A percentile compares a stretch with the other conserved stretches of the same genome.
Evolutionary conservation across 1,139 yeast genomes (phyloP).

Genomic region (Scheffersomyces segobiensis): DNA sequence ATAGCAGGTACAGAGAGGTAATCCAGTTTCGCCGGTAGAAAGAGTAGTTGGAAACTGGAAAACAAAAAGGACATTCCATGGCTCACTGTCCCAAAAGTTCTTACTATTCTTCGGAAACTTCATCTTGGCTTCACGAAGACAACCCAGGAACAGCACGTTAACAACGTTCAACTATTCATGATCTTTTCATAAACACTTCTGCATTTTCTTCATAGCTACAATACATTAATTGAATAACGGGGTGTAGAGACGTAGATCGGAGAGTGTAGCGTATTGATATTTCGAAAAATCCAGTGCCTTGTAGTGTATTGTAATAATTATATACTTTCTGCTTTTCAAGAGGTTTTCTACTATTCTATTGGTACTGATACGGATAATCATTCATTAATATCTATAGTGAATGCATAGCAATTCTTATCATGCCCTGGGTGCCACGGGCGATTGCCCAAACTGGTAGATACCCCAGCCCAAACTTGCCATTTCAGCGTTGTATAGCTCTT

Average conservation of each 20-base stretch:
- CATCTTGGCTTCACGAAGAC: not conserved
- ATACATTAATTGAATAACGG: not conserved
- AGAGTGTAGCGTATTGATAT: not conserved
- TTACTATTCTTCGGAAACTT: not conserved
- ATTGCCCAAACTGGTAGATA: slow-evolving; percentile 47
- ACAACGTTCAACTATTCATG: not conserved
- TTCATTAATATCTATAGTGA: too few relatives aligned
- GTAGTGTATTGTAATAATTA: not conserved
- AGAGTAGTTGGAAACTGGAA: not conserved
- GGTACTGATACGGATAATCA: not conserved
- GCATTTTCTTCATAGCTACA: not conserved
- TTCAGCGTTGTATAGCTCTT: slow-evolving; percentile 48
- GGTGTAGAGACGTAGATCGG: not conserved
- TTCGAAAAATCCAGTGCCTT: not conserved
- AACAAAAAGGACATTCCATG: not conserved
- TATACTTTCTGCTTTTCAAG: not conserved
- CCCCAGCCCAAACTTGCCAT: slow-evolving; percentile 66
- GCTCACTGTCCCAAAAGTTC: not conserved
- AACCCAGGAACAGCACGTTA: not conserved
- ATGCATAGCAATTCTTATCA: not conserved
- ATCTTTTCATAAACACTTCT: not conserved
- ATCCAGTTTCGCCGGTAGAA: not conserved
- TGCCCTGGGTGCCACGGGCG: not conserved
- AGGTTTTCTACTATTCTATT: not conserved
- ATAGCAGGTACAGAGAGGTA: not conserved